A percentile compares a stretch with the other conserved stretches of the same genome.
Conservation (phyloP, 1,139 yeast genomes). For the Kurtzmaniella quercitrusa region DNA sequence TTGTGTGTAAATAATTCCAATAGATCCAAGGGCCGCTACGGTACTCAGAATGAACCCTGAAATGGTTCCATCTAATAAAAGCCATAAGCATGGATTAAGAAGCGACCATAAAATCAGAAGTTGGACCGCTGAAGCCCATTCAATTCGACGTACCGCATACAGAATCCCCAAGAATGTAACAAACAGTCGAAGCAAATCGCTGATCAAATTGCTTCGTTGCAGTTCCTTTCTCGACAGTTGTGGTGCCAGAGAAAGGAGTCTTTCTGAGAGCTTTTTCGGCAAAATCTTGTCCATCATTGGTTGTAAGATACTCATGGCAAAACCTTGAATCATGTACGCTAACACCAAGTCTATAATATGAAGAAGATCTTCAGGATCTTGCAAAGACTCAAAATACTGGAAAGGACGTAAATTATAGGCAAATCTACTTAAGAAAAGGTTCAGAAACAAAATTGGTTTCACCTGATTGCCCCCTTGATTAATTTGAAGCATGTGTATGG, state of each 20-base stretch:
- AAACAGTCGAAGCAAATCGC: slow-evolving; percentile 50
- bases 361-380: slow-evolving; percentile 5
- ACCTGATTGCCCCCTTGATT: slow-evolving; percentile 23
- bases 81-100: slow-evolving; percentile 78
- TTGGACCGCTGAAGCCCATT: slow-evolving; percentile 75
- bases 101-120: slow-evolving; percentile 73
- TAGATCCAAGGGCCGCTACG: slow-evolving; percentile 35
- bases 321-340: slow-evolving; percentile 46
- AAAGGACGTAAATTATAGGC: slow-evolving; percentile 27
- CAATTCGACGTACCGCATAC: slow-evolving; percentile 75
- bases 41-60: slow-evolving; percentile 57
- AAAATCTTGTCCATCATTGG: slow-evolving; percentile 55
- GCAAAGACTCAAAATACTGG: slow-evolving; percentile 4
- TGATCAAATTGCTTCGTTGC: slow-evolving; percentile 23
- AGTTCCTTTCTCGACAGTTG: slow-evolving; percentile 17
- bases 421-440: slow-evolving; percentile 28
- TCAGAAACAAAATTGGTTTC: slow-evolving; percentile 33
- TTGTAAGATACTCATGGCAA: slow-evolving; percentile 56
- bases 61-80: slow-evolving; percentile 69
- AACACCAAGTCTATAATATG: slow-evolving; percentile 20
- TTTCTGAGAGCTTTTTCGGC: slow-evolving; percentile 29
- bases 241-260: slow-evolving; percentile 29
- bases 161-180: slow-evolving; percentile 81
- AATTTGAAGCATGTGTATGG: slow-evolving; percentile 48
- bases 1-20: slow-evolving; percentile 32